phyloP scores from a whole-genome alignment of 805 yeast genomes.

The Scheffersomyces ergatensis region DNA sequence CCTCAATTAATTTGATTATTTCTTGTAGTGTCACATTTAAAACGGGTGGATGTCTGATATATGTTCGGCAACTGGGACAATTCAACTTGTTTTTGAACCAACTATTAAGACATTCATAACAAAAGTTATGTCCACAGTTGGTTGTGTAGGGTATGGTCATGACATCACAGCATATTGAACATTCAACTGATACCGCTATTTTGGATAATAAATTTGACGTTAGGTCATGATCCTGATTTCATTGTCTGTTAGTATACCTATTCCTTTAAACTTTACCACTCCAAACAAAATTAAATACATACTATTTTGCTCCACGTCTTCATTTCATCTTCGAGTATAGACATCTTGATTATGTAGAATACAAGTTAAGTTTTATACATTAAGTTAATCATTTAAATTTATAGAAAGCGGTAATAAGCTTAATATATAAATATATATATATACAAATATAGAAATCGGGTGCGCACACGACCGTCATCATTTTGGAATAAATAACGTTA shows the following conservation, averaged over 20 bases:
- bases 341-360: too few relatives aligned
- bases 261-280: neutral
- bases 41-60: conserved; percentile 48
- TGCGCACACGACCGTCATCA: too few relatives aligned
- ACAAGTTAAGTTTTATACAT: too few relatives aligned
- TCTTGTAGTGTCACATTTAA: conserved; percentile 53
- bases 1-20: conserved; percentile 31
- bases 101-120: conserved; percentile 59
- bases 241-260: conserved; percentile 14
- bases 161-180: conserved; percentile 68
- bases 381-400: too few relatives aligned
- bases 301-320: neutral
- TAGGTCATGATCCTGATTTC: conserved; percentile 18
- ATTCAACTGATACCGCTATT: conserved; percentile 36
- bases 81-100: conserved; percentile 59
- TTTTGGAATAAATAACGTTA: too few relatives aligned
- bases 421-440: too few relatives aligned
- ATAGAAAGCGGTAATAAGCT: too few relatives aligned
- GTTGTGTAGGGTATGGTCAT: conserved; percentile 65
- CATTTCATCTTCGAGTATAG: neutral
- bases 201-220: conserved; percentile 21
- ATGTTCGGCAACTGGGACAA: conserved; percentile 69
- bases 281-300: neutral
- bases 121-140: conserved; percentile 72
- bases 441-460: too few relatives aligned